These are phyloP conservation scores for Trichoderma sp. DNA, from an alignment of 2,329 filamentous ascomycete species.

Conservation along the genomic window DNA sequence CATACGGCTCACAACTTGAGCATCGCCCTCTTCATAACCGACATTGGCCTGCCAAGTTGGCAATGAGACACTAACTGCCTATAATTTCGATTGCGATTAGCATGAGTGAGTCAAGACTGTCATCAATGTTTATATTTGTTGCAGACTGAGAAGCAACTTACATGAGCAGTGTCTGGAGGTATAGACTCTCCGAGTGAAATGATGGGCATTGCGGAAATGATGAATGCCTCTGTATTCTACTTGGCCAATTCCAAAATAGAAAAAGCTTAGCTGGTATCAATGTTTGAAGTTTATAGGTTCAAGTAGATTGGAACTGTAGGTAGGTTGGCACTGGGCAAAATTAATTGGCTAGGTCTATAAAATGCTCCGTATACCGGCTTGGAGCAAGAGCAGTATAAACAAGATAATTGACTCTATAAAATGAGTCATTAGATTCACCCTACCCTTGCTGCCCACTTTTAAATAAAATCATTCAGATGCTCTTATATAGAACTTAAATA, in stretches of 20 bases:
- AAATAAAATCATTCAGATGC: not conserved
- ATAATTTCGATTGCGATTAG: not conserved
- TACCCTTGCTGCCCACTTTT: not conserved
- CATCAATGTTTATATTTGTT: not conserved
- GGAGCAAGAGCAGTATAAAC: not conserved
- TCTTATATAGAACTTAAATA: not conserved
- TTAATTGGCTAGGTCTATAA: not conserved
- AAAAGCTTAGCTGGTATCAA: not conserved
- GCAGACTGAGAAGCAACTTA: conserved; percentile 42
- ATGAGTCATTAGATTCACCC: conserved; percentile 9
- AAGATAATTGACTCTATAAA: not conserved
- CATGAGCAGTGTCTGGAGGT: conserved; percentile 74
- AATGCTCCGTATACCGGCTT: not conserved
- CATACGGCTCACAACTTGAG: conserved; percentile 84
- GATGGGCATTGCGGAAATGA: conserved; percentile 40
- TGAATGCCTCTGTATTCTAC: not conserved
- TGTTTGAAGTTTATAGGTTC: not conserved
- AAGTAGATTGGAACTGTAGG: not conserved
- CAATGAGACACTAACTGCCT: conserved; percentile 95
- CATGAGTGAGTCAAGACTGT: not conserved
- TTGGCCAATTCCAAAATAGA: not conserved
- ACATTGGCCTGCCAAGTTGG: conserved; percentile 91
- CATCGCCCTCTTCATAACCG: conserved; percentile 88
- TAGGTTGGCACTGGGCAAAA: not conserved
- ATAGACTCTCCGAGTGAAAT: conserved; percentile 67